phyloP scores from a whole-genome alignment of 306 rosid genomes.

The Cotoneaster glaucophyllus region DNA sequence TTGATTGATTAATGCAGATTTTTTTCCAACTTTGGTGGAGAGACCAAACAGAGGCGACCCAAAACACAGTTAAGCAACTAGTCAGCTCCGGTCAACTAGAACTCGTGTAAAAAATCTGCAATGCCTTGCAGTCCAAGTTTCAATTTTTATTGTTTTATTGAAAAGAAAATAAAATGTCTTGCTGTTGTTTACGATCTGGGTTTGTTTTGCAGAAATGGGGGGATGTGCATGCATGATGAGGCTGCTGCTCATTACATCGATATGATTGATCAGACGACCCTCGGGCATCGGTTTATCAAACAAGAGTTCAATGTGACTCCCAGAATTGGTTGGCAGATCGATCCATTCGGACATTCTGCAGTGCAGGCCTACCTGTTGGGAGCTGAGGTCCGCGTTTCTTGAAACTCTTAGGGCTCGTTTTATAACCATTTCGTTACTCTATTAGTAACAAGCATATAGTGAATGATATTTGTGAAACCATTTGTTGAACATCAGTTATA shows the following conservation, averaged over 20 bases:
- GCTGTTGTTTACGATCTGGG: not conserved
- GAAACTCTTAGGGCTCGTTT: not conserved
- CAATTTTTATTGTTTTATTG: not conserved
- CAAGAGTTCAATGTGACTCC: conserved; percentile 54
- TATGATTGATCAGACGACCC: conserved; percentile 95
- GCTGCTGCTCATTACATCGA: conserved; percentile 79
- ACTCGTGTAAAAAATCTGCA: conserved; percentile 42
- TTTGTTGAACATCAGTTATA: not conserved
- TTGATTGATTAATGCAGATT: conserved; percentile 30
- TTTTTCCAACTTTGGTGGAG: conserved; percentile 91
- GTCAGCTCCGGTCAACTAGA: conserved; percentile 78
- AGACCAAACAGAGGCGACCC: conserved; percentile 44
- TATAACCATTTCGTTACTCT: too few species aligned
- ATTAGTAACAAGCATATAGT: not conserved
- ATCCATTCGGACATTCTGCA: conserved; percentile 87
- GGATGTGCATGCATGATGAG: conserved; percentile 90
- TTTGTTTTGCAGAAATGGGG: conserved; percentile 66
- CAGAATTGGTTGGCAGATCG: conserved; percentile 84
- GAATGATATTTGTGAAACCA: not conserved
- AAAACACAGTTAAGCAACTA: conserved; percentile 42
- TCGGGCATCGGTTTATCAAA: conserved; percentile 68
- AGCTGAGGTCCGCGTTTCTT: conserved; percentile 45
- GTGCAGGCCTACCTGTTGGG: conserved; percentile 77
- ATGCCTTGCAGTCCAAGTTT: not conserved
- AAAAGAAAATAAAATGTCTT: not conserved